Percentiles rank a stretch among this genome's conserved stretches.
Conservation (phyloP, 2,329 filamentous ascomycete species). For the Alternaria arborescens region DNA sequence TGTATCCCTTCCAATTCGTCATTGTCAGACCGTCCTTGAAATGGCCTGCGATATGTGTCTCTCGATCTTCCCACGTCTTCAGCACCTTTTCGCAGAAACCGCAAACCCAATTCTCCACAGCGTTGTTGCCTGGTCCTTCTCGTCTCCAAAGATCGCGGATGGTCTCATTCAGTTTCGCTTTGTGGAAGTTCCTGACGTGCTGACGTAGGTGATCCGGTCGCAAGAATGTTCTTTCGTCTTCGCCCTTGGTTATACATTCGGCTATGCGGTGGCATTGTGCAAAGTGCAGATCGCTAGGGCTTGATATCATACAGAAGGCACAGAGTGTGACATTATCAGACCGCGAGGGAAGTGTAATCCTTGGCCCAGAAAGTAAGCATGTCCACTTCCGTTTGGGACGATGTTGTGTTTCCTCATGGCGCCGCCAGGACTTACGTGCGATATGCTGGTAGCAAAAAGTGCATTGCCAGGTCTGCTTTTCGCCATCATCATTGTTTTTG, state of each 20-base stretch:
- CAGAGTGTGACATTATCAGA: slow-evolving; percentile 25
- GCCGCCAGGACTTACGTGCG: slow-evolving; percentile 48
- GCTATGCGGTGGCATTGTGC: slow-evolving; percentile 36
- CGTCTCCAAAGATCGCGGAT: slow-evolving; percentile 43
- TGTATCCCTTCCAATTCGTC: slow-evolving; percentile 32
- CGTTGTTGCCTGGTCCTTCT: slow-evolving; percentile 21
- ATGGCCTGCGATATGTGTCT: slow-evolving; percentile 44
- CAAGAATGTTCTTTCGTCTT: slow-evolving; percentile 42
- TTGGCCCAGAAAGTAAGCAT: slow-evolving; percentile 41
- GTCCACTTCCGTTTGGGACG: slow-evolving; percentile 46
- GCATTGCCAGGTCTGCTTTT: slow-evolving; percentile 45
- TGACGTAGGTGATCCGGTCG: slow-evolving; percentile 47
- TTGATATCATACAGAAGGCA: slow-evolving; percentile 39
- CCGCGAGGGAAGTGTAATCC: slow-evolving; percentile 21
- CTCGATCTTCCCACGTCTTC: slow-evolving; percentile 39
- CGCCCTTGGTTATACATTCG: slow-evolving; percentile 40
- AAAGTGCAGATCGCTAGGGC: slow-evolving; percentile 45
- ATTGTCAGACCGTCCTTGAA: slow-evolving; percentile 47
- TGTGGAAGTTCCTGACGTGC: slow-evolving; percentile 47
- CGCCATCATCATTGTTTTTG: neutral
- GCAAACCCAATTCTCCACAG: slow-evolving; percentile 36
- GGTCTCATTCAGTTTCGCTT: slow-evolving; percentile 30
- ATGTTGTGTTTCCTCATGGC: slow-evolving; percentile 50
- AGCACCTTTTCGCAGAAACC: slow-evolving; percentile 42
- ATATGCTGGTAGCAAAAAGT: slow-evolving; percentile 43